Conservation (phyloP, 352 stramenopile genomes). For the Elongisporangium anandrum region DNA sequence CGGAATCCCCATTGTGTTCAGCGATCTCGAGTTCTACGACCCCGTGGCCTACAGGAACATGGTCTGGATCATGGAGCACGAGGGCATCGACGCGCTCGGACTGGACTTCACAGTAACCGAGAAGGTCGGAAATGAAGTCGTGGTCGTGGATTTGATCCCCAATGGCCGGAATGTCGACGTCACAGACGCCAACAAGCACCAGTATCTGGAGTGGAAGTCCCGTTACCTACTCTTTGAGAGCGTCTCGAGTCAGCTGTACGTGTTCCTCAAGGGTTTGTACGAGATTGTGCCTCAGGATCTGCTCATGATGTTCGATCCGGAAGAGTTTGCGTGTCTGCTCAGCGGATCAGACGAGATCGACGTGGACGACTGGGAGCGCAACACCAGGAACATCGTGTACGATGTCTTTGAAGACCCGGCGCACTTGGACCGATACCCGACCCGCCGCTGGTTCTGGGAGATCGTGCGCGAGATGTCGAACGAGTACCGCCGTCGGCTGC, state of each 20-base stretch:
- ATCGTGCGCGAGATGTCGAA: slow-evolving; percentile 85
- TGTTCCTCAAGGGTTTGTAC: slow-evolving; percentile 95
- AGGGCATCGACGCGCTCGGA: slow-evolving; percentile 42
- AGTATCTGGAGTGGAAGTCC: slow-evolving; percentile 92
- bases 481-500: too few relatives aligned
- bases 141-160: slow-evolving; percentile 54
- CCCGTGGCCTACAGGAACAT: slow-evolving; percentile 55
- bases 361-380: too few relatives aligned
- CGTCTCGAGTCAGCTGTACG: slow-evolving; percentile 84
- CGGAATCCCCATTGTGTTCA: too few relatives aligned
- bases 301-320: too few relatives aligned
- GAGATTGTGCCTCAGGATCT: slow-evolving; percentile 93
- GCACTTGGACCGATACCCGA: slow-evolving; percentile 7
- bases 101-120: slow-evolving; percentile 62
- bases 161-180: slow-evolving; percentile 76
- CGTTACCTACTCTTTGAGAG: too few relatives aligned
- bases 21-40: slow-evolving; percentile 89
- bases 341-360: too few relatives aligned
- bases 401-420: slow-evolving; percentile 75
- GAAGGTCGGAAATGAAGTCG: slow-evolving; percentile 17
- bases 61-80: slow-evolving; percentile 60
- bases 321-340: too few relatives aligned
- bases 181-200: slow-evolving; percentile 93
- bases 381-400: slow-evolving; percentile 96
- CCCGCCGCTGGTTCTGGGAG: slow-evolving; percentile 41